Base-by-base conservation (phyloP, 371 early-diverging fungal species). In the Neoconidiobolus thromboides region DNA sequence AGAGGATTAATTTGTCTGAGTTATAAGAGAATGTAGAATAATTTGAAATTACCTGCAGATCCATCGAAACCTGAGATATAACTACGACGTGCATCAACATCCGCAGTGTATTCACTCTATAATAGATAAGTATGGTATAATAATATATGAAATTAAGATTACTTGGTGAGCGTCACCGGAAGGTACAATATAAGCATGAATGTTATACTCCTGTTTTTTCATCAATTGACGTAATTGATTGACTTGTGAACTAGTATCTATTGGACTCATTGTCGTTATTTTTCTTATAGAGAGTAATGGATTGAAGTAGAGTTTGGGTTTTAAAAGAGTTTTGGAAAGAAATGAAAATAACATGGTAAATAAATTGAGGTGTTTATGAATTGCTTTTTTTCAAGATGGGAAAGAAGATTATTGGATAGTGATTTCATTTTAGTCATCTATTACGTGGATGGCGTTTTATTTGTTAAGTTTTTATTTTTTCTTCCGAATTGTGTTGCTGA, bases 31-130 rank as follows among this genome's bases (percentile, higher is more conserved):
- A 40, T 26, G 47, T 62, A 58, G 2, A 56, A 55, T 39, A 60
- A 70, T 3, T 37, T 48, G 12, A n/a, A 10, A 36, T 44, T 75
- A 70, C 91, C 98, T 43, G 98, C 96, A 7, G 96, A 95, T 9
- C 99, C 99, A 60, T 88, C 91, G 68, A 99, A 99, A 38, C 96
- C 96, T 1, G 91, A 89, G 67, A 99, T 93, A 78, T 80, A 94
- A 26, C 76, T 77, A n/a, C 99, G 83, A 50, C 98, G 85, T 58
- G 79, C 80, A 67, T 99, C 97, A 64, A 86, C 84, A 7, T 76
- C 80, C 38, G 95, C 93, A 62, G 93, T 87, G 65, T 98, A 98
- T 73, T 99, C 99, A 73, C 91, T 95, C 86, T 91, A 71, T 60
- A 52, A 53, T 44, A 37, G 36, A 40, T 42, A n/a, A 51, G 12